Conservation (phyloP, 2,329 filamentous ascomycete species). For the Monosporascus sp. region DNA sequence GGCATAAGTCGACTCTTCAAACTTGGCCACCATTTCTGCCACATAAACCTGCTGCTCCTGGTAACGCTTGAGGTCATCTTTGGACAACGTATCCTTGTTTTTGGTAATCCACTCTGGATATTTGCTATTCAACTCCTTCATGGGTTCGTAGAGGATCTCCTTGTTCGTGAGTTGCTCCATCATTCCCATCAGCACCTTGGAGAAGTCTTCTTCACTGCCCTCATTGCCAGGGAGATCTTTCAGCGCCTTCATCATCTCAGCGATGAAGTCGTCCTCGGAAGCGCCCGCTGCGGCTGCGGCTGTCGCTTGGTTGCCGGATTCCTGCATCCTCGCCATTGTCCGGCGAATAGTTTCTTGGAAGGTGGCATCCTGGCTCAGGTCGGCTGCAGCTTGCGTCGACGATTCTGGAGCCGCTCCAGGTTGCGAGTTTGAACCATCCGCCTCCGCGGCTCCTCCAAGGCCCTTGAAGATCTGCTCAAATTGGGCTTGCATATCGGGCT, state of each 20-base stretch:
- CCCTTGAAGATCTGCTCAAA: constrained; percentile 76
- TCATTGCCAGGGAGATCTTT: constrained; percentile 55
- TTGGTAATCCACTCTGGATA: constrained; percentile 85
- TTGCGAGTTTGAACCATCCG: constrained; percentile 15
- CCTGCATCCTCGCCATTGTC: constrained; percentile 95
- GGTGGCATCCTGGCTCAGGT: constrained; percentile 51
- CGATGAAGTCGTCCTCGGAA: constrained; percentile 72
- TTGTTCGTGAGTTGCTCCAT: constrained; percentile 99
- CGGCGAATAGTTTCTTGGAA: constrained; percentile 91
- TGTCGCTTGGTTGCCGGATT: constrained; percentile 78
- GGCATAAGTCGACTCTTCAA: constrained; percentile 75
- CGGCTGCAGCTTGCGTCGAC: constrained; percentile 21
- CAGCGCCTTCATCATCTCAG: constrained; percentile 90
- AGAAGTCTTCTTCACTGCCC: constrained; percentile 75
- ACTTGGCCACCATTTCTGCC: constrained; percentile 79
- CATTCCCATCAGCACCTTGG: constrained; percentile 93
- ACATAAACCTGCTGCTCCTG: constrained; percentile 76
- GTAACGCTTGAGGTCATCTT: constrained; percentile 74
- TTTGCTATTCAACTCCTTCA: constrained; percentile 94
- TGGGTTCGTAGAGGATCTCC: constrained; percentile 95
- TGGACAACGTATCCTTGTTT: constrained; percentile 60
- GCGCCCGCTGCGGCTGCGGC: constrained; percentile 65
- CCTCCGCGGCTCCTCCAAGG: constrained; percentile 51
- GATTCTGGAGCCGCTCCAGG: constrained; percentile 18
- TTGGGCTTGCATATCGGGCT: constrained; percentile 71